phyloP scores from a whole-genome alignment of 2,329 filamentous ascomycete genomes.

The Paracamarosporium sp. region DNA sequence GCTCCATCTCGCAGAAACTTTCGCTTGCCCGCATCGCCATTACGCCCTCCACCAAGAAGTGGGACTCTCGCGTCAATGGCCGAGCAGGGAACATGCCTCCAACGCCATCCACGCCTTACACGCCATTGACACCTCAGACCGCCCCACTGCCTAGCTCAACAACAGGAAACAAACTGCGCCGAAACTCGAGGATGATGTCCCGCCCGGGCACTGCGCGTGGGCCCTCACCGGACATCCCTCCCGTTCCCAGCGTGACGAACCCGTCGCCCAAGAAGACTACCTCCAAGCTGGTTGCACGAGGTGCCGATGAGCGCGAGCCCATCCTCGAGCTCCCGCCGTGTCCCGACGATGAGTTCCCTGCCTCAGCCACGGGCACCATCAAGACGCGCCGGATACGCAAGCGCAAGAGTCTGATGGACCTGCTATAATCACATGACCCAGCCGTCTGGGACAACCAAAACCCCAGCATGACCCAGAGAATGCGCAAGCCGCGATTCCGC shows the following conservation, averaged over 20 bases:
- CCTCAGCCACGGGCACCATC: slow-evolving; percentile 22
- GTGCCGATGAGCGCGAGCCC: slow-evolving; percentile 45
- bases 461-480: not conserved
- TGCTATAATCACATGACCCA: no score
- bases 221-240: slow-evolving; percentile 30
- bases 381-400: slow-evolving; percentile 40
- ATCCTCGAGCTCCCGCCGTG: slow-evolving; percentile 42
- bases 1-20: slow-evolving; percentile 46
- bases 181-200: slow-evolving; percentile 36
- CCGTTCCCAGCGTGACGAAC: slow-evolving; percentile 25
- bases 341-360: slow-evolving; percentile 24
- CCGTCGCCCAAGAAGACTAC: slow-evolving; percentile 15
- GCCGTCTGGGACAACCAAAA: no score
- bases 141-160: slow-evolving; percentile 29
- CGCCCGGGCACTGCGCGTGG: slow-evolving; percentile 26
- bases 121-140: slow-evolving; percentile 42
- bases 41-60: slow-evolving; percentile 39
- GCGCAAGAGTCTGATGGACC: slow-evolving; percentile 46
- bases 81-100: slow-evolving; percentile 22
- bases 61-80: slow-evolving; percentile 34
- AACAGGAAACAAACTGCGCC: slow-evolving; percentile 32
- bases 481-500: no score
- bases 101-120: slow-evolving; percentile 36
- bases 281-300: slow-evolving; percentile 37
- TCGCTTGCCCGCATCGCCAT: slow-evolving; percentile 48